Evolutionary conservation across 1,139 yeast genomes (phyloP), one percentile per base, ranked within the genome.

Genomic region (Kodamaea alishanica): DNA sequence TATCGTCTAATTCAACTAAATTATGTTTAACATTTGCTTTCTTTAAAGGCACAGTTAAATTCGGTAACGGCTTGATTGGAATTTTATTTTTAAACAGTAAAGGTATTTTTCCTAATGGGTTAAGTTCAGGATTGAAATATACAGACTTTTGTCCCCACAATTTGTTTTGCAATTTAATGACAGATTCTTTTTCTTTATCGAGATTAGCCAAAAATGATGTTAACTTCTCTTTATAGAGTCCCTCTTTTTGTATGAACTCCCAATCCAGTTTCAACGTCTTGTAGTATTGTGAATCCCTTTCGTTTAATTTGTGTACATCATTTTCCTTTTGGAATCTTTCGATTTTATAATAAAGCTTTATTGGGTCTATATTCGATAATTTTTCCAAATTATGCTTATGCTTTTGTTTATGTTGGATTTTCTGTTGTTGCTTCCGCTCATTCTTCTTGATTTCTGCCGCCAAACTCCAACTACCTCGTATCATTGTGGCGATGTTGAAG

Each of bases 51-150:
- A 51, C 38, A 1, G 58, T 58, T n/a, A 44, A 22, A 39, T 68
- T 68, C 4, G 58, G 58, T 5, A 63, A 43, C 5, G 45, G 40
- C 4, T 37, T 32, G 6, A n/a, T 20, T 25, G 34, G 24, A 10
- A 22, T 15, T 11, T 27, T 7, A 10, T 28, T 9, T 20, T 30
- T 3, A 24, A 33, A 33, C 1, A 33, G 28, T 2, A 45, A 33
- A 0, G 77, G 77, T 0, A 68, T 69, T 40, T 67, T 68, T 0
- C 77, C 77, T 12, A 70, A 51, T 3, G 77, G 76, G 39, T 71
- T 71, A 30, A 71, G 50, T 44, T 71, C 77, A 4, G 75, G 73
- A 45, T 71, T 71, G 49, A 69, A 71, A 44, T 63, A 71, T 1
- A 70, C 56, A 2, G 75, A 69, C 32, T 64, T 50, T 39, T 44